Percentiles rank a stretch among this genome's conserved stretches.
Evolutionary conservation across 371 early-diverging fungal genomes (phyloP).

Genomic region (Apophysomyces elegans): DNA sequence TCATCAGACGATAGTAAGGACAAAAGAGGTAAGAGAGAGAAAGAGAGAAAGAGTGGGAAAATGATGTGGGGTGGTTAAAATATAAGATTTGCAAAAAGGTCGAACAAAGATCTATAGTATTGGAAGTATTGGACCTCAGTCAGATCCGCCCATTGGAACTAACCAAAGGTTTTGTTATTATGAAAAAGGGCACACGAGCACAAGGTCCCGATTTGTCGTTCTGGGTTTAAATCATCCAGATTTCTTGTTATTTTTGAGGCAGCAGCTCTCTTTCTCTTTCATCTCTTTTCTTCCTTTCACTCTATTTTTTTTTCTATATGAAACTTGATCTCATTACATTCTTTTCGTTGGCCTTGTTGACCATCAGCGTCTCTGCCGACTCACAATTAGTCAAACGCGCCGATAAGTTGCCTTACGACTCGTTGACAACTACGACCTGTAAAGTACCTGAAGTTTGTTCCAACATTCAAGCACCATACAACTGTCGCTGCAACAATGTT

Average conservation of each 20-base stretch:
- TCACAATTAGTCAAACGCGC: constrained; percentile 35
- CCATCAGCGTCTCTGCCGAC: constrained; percentile 16
- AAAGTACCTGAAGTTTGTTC: constrained; percentile 32
- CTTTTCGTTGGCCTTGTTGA: constrained; percentile 11
- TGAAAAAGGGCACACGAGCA: background rate
- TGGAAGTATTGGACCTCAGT: background rate
- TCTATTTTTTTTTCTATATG: constrained; percentile 23
- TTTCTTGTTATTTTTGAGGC: background rate
- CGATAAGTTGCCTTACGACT: constrained; percentile 39
- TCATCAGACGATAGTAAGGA: constrained; percentile 22
- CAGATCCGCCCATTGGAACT: background rate
- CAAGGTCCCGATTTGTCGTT: constrained; percentile 2
- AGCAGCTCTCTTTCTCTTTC: constrained; percentile 5
- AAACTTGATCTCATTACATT: constrained; percentile 17
- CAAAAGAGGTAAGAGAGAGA: constrained; percentile 10
- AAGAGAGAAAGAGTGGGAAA: constrained; percentile 5
- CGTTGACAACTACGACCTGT: constrained; percentile 39
- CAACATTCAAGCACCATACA: constrained; percentile 30
- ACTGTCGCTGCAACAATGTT: constrained; percentile 40
- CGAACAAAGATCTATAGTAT: background rate
- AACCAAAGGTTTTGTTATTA: background rate
- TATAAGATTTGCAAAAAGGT: background rate
- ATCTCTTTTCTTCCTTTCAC: constrained; percentile 14
- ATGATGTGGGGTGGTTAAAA: background rate
- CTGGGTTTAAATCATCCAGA: background rate